Conservation (phyloP, 108 stramenopile genomes). For the Fragilaria radians region DNA sequence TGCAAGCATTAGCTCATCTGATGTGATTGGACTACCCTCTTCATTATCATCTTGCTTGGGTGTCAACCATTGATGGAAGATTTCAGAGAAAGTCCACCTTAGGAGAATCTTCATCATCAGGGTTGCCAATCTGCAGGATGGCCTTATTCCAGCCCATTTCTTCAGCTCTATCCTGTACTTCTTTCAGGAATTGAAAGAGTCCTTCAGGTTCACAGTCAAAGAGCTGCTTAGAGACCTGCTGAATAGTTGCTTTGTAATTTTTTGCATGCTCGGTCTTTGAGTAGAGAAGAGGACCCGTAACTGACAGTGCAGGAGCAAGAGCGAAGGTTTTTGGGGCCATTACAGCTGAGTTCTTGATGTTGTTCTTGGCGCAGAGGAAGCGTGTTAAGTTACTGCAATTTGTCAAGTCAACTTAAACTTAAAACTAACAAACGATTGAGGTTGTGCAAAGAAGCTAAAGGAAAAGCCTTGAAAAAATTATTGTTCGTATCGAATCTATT, state of each 20-base stretch:
- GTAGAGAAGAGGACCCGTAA: not conserved
- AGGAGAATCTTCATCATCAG: not conserved
- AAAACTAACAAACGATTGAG: no score
- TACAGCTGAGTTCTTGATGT: not conserved
- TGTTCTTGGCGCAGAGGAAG: slow-evolving; percentile 1
- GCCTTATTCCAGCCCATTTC: not conserved
- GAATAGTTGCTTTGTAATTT: not conserved
- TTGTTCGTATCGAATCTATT: no score
- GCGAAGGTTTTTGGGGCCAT: not conserved
- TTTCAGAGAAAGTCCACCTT: not conserved
- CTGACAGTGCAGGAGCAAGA: not conserved
- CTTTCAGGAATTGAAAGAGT: not conserved
- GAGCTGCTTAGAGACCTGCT: not conserved
- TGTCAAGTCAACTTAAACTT: no score
- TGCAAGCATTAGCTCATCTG: slow-evolving; percentile 15
- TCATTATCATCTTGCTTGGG: slow-evolving; percentile 16
- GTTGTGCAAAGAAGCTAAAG: no score
- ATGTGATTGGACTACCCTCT: slow-evolving; percentile 10
- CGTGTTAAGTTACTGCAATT: not conserved
- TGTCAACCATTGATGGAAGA: slow-evolving; percentile 12
- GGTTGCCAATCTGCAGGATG: not conserved
- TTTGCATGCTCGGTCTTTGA: not conserved
- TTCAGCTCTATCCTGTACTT: not conserved
- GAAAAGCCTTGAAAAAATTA: no score
- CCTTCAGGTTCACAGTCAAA: not conserved